These are phyloP conservation scores for Marchantia paleacea DNA, from an alignment of 225 moss, liverwort and hornwort species.

Conservation along the genomic window DNA sequence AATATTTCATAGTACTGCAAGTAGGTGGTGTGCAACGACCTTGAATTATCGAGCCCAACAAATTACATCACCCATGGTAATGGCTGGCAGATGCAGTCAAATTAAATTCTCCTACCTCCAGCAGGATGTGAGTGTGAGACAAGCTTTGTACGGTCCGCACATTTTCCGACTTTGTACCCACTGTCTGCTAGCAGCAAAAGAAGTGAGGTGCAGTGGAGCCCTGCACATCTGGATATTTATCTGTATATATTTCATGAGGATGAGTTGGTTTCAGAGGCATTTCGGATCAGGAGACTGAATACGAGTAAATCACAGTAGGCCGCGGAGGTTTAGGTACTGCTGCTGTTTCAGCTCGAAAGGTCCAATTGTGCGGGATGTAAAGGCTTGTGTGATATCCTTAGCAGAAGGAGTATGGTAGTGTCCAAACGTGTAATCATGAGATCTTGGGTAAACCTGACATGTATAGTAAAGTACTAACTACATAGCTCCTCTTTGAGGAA, in stretches of 20 bases:
- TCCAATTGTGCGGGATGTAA: constrained; percentile 36
- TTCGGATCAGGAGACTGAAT: constrained; percentile 34
- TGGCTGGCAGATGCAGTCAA: no score
- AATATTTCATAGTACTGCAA: no score
- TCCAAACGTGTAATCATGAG: constrained; percentile 25
- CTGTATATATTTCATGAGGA: constrained; percentile 42
- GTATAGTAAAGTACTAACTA: constrained; percentile 38
- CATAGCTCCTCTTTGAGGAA: constrained; percentile 25
- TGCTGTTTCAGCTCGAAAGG: constrained; percentile 29
- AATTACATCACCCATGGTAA: no score
- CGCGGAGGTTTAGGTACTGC: constrained; percentile 40
- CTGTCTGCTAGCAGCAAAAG: no score
- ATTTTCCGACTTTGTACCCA: no score
- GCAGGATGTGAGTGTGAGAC: no score
- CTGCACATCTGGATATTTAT: constrained; percentile 39
- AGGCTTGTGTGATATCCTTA: constrained; percentile 31
- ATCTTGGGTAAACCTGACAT: constrained; percentile 44
- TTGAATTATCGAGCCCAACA: no score
- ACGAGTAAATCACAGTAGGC: constrained; percentile 34
- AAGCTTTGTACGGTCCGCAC: no score
- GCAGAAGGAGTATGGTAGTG: constrained; percentile 38
- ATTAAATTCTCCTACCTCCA: no score
- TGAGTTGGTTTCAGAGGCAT: constrained; percentile 40
- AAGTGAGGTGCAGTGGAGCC: constrained; percentile 34
- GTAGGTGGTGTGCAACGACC: no score